Percentiles rank a stretch among this genome's conserved stretches.
Evolutionary conservation across 1,284 basidiomycete species (phyloP).

Genomic region (Puccinia triticina): DNA sequence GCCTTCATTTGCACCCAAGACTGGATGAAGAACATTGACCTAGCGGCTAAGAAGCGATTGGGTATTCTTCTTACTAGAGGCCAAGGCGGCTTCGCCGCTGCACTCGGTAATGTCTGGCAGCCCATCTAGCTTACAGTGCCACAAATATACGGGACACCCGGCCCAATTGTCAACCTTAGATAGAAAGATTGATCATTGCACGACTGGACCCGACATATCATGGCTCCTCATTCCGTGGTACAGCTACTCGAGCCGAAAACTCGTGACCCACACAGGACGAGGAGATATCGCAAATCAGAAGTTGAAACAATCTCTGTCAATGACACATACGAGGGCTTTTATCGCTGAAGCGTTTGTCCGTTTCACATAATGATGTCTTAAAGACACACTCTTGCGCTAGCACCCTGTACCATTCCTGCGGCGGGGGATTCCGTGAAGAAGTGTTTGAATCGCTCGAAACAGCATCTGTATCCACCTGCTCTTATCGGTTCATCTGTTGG

Average conservation of each 20-base stretch:
- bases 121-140: too few species aligned
- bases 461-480: conserved; percentile 2
- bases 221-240: not conserved
- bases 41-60: too few species aligned
- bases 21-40: too few species aligned
- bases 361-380: conserved; percentile 11
- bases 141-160: too few species aligned
- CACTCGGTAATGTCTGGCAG: too few species aligned
- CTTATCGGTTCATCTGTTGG: conserved; percentile 4
- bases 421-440: not conserved
- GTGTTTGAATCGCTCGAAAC: conserved; percentile 17
- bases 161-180: too few species aligned
- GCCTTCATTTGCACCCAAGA: too few species aligned
- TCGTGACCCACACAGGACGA: conserved; percentile 3
- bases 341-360: not conserved
- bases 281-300: not conserved
- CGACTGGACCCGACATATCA: conserved; percentile 2
- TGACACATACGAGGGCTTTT: not conserved
- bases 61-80: too few species aligned
- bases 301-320: not conserved
- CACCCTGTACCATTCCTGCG: not conserved
- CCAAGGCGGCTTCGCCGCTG: too few species aligned
- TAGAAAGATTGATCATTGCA: too few species aligned
- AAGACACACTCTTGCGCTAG: not conserved
- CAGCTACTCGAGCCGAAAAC: not conserved